A percentile compares a stretch with the other conserved stretches of the same genome.
Conservation (phyloP, 2,329 filamentous ascomycete species). For the Sphaceloma murrayae region DNA sequence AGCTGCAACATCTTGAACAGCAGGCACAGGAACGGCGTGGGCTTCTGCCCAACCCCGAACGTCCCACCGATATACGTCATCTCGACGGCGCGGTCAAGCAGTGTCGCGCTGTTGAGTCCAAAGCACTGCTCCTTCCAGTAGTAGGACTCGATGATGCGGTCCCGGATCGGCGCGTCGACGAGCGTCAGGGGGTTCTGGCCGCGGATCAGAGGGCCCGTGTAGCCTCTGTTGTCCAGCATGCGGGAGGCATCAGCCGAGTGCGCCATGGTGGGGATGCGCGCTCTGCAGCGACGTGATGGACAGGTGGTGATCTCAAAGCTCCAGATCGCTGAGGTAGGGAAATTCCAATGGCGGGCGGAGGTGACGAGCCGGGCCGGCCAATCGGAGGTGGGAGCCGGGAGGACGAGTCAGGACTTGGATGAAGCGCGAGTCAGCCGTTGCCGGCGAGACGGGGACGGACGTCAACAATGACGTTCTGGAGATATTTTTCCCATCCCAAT, state of each 20-base stretch:
- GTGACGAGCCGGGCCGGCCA: neutral
- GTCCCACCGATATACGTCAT: conserved; percentile 80
- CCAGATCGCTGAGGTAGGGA: too few species aligned
- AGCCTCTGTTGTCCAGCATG: conserved; percentile 84
- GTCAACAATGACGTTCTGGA: conserved; percentile 18
- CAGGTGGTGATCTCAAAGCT: too few species aligned
- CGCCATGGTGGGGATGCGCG: conserved; percentile 37
- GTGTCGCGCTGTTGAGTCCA: conserved; percentile 68
- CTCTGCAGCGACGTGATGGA: neutral
- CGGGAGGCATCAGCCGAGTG: conserved; percentile 68
- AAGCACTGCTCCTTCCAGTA: conserved; percentile 99
- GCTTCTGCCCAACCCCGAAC: conserved; percentile 72
- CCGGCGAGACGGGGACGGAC: conserved; percentile 12
- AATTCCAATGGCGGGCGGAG: neutral
- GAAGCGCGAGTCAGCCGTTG: conserved; percentile 14
- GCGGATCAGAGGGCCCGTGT: conserved; percentile 64
- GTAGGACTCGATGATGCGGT: conserved; percentile 89
- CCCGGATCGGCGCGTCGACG: conserved; percentile 88
- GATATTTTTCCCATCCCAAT: conserved; percentile 1
- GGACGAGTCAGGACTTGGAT: neutral
- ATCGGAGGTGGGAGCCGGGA: conserved; percentile 14
- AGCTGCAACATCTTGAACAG: conserved; percentile 92
- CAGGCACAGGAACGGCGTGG: conserved; percentile 85
- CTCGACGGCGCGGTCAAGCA: conserved; percentile 83
- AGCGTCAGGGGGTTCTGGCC: conserved; percentile 92